phyloP scores from a whole-genome alignment of 1,284 basidiomycete species.

The Athelia psychrophila region DNA sequence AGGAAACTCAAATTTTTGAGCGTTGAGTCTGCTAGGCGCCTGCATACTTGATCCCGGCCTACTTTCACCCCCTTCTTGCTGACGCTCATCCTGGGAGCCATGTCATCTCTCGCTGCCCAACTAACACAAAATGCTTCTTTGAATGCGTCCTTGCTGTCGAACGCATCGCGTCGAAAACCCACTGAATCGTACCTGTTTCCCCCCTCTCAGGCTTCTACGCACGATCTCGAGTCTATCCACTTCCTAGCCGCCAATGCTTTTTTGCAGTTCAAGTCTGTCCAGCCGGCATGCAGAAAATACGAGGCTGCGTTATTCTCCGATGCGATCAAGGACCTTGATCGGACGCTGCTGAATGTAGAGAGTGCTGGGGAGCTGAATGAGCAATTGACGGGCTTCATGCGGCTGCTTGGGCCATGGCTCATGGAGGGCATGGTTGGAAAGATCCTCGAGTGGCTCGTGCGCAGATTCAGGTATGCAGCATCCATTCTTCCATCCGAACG shows the following conservation, averaged over 20 bases:
- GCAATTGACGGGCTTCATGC: slow-evolving; percentile 64
- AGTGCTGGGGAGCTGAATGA: slow-evolving; percentile 62
- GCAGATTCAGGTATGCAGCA: slow-evolving; percentile 79
- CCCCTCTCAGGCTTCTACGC: slow-evolving; percentile 71
- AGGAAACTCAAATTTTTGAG: too few species aligned
- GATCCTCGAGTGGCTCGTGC: slow-evolving; percentile 95
- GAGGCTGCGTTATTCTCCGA: slow-evolving; percentile 86
- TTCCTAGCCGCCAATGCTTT: slow-evolving; percentile 84
- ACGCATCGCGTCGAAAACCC: slow-evolving; percentile 57
- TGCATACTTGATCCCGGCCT: not conserved
- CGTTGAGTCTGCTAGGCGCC: too few species aligned
- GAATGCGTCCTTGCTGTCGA: slow-evolving; percentile 78
- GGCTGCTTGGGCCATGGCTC: slow-evolving; percentile 77
- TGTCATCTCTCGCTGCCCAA: slow-evolving; percentile 82
- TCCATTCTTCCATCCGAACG: not conserved
- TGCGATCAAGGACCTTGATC: slow-evolving; percentile 71
- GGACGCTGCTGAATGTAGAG: slow-evolving; percentile 75
- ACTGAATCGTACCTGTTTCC: slow-evolving; percentile 86
- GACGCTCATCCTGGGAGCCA: slow-evolving; percentile 16
- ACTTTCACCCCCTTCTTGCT: too few species aligned
- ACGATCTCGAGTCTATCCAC: slow-evolving; percentile 87
- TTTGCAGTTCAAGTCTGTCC: slow-evolving; percentile 69
- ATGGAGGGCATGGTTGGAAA: slow-evolving; percentile 82
- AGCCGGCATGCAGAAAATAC: slow-evolving; percentile 62
- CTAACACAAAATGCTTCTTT: slow-evolving; percentile 80